These are phyloP conservation scores for Helianthus tuberosus DNA, from an alignment of 129 eudicot genomes.

Conservation along the genomic window DNA sequence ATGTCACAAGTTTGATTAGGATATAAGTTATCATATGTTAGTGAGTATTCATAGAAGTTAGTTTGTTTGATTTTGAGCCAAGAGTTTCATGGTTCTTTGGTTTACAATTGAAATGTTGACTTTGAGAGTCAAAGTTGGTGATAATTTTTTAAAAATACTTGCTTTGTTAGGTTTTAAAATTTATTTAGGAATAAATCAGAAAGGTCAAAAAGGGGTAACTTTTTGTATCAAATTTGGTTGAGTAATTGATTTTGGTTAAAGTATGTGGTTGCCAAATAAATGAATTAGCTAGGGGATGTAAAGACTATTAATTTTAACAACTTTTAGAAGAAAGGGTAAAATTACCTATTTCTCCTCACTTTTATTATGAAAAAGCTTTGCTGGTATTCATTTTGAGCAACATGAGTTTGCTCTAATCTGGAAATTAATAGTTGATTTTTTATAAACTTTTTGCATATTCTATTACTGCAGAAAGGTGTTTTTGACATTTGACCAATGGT, in stretches of 20 bases:
- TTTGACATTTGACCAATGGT: conserved; percentile 19
- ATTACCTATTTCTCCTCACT: neutral
- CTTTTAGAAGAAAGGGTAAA: conserved; percentile 6
- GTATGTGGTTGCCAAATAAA: conserved; percentile 32
- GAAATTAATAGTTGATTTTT: neutral
- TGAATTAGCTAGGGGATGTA: conserved; percentile 18
- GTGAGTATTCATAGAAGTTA: neutral
- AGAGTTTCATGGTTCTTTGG: neutral
- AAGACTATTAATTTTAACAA: conserved; percentile 10
- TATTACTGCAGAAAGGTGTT: neutral
- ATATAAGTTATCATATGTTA: neutral
- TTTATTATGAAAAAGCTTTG: neutral
- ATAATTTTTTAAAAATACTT: neutral
- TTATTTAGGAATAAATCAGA: neutral
- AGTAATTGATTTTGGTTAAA: conserved; percentile 28
- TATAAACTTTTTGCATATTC: neutral
- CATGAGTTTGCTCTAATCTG: conserved; percentile 1
- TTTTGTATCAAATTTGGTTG: conserved; percentile 30
- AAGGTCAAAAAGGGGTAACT: conserved; percentile 23
- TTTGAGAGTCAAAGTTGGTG: conserved; percentile 23
- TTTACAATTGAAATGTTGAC: conserved; percentile 20
- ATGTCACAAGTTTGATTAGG: conserved; percentile 14
- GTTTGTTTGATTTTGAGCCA: conserved; percentile 7
- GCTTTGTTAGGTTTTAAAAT: conserved; percentile 10
- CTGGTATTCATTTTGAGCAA: conserved; percentile 12